Evolutionary conservation across 2,329 filamentous ascomycete species (phyloP), one percentile per base, ranked within the genome.

Genomic region (Paraphaeosphaeria minitans): DNA sequence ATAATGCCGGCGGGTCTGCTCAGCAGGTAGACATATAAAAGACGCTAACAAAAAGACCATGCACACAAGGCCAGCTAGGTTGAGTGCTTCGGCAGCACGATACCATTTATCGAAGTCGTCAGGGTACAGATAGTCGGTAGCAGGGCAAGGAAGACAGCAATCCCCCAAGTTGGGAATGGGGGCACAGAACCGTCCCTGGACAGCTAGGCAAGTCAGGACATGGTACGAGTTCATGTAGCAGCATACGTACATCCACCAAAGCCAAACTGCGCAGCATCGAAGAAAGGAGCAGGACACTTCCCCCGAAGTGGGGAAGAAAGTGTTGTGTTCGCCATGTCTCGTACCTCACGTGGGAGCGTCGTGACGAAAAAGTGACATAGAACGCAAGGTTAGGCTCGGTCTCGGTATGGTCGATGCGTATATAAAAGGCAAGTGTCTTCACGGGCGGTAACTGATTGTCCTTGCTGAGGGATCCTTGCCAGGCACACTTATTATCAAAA

Each of bases 1-100:
- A 72, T 98, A 98, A 76, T 99, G 95, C 54, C 93, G 88, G 71
- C 92, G 87, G 7, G 95, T 97, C 80, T 92, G 94, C 68, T 96
- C 92, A 24, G 92, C 87, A 0, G 95, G 93, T 22, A 99, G 82
- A 14, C 89, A 82, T 3, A 87, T 80, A 83, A 93, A 98, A 6
- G 92, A 96, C 6, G 91, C 53, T 16, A 98, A 80, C 56, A 98
- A 81, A 71, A 95, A 94, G 16, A 87, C 71, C 61, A 90, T 89
- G 67, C 90, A 87, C 49, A 89, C 78, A 43, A 93, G 83, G 55
- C 92, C 87, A 10, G 83, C 86, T 16, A 96, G 87, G 63, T 91
- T 92, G 57, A 97, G 81, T 87, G 91, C 96, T 76, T 92, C 91
- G n/a, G 92, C 88, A 14, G 86, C 85, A 49, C 81, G 77, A 22